A percentile compares a stretch with the other conserved stretches of the same genome.
Conservation (phyloP, 2,329 filamentous ascomycete genomes). For the Neospermospora avenae region DNA sequence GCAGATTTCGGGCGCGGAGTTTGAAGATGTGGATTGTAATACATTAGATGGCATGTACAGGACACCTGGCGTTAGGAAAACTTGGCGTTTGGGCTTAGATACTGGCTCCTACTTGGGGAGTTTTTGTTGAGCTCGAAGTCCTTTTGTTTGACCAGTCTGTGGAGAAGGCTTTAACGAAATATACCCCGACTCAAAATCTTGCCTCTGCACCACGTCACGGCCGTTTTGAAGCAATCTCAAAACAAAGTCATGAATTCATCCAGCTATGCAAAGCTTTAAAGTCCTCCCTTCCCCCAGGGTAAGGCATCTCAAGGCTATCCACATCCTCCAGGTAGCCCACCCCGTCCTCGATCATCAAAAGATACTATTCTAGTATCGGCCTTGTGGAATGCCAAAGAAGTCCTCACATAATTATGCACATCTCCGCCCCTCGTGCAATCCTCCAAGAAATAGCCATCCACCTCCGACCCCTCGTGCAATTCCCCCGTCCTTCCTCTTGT, state of each 20-base stretch:
- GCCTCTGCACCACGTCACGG: background rate
- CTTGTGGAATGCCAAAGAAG: constrained; percentile 23
- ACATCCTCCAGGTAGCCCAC: constrained; percentile 18
- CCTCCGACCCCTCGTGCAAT: background rate
- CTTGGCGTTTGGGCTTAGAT: constrained; percentile 21
- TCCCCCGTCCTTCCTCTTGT: background rate
- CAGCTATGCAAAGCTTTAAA: constrained; percentile 29
- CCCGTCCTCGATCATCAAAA: constrained; percentile 15
- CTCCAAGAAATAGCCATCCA: background rate
- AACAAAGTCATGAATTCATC: constrained; percentile 26
- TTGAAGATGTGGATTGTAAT: constrained; percentile 2
- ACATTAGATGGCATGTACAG: background rate
- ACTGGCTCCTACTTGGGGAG: constrained; percentile 5
- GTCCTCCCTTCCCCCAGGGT: background rate
- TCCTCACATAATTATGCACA: constrained; percentile 21
- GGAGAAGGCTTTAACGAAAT: constrained; percentile 7
- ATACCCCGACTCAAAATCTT: constrained; percentile 9
- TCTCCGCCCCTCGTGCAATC: constrained; percentile 11
- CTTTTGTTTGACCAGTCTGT: constrained; percentile 8
- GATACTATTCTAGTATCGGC: constrained; percentile 32
- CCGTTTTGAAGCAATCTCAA: background rate
- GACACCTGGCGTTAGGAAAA: constrained; percentile 4
- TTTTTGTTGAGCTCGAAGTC: constrained; percentile 21
- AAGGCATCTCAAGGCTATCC: constrained; percentile 26
- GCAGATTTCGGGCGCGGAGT: background rate